A percentile compares a stretch with the other conserved stretches of the same genome.
Conservation (phyloP, 1,284 basidiomycete genomes). For the Microbotryum scabiosae region DNA sequence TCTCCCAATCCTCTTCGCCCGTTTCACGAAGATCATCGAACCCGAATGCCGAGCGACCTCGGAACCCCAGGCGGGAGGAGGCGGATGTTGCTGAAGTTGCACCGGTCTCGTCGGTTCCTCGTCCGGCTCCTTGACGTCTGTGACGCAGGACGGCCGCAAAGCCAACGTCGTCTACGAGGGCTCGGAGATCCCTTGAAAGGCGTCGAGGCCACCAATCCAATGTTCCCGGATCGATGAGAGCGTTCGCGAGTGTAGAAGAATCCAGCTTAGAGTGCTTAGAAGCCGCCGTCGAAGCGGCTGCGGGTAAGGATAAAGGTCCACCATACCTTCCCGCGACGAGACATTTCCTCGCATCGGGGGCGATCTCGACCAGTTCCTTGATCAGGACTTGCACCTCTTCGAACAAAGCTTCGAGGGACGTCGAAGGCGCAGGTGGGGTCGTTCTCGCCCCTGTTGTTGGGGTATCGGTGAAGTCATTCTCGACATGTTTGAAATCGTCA, state of each 20-base stretch:
- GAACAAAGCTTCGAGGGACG: background rate
- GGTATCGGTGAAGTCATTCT: background rate
- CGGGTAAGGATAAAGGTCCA: conserved; percentile 8
- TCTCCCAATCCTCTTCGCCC: too few species aligned
- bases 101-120: too few species aligned
- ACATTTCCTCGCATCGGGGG: conserved; percentile 23
- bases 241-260: background rate
- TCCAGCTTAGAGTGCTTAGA: background rate
- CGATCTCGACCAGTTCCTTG: conserved; percentile 23
- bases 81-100: too few species aligned
- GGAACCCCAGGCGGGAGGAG: background rate
- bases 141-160: background rate
- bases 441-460: background rate
- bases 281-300: background rate
- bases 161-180: conserved; percentile 26
- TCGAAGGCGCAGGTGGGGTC: too few species aligned
- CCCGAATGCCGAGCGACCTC: too few species aligned
- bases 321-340: conserved; percentile 23
- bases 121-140: too few species aligned
- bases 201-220: conserved; percentile 24
- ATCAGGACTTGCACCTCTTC: conserved; percentile 24
- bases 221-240: background rate
- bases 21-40: too few species aligned
- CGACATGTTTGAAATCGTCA: background rate
- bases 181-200: conserved; percentile 18